phyloP scores from a whole-genome alignment of 805 yeast genomes.

The Jamesozyma spencerorum region DNA sequence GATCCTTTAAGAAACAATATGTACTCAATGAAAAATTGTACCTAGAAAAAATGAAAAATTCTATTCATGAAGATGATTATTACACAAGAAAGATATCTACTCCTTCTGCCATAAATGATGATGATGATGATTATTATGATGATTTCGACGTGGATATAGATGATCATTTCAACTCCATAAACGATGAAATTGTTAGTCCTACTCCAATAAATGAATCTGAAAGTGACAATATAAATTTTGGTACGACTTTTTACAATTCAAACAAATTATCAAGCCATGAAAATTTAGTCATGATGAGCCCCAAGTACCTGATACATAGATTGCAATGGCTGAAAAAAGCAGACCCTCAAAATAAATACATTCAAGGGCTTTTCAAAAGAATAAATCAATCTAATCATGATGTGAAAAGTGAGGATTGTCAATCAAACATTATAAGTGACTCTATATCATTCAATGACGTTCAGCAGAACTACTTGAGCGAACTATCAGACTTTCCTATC shows the following conservation, averaged over 20 bases:
- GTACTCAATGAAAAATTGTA: slow-evolving; percentile 57
- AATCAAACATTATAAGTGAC: background rate
- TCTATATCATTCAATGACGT: slow-evolving; percentile 2
- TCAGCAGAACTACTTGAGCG: slow-evolving; percentile 3
- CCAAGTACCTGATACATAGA: slow-evolving; percentile 19
- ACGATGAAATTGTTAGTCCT: background rate
- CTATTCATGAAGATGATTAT: slow-evolving; percentile 61
- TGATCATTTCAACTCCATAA: slow-evolving; percentile 1
- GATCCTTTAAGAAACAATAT: slow-evolving; percentile 24
- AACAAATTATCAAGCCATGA: slow-evolving; percentile 11
- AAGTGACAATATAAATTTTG: slow-evolving; percentile 21
- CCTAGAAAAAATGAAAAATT: slow-evolving; percentile 51
- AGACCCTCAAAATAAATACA: slow-evolving; percentile 31
- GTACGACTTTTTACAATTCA: slow-evolving; percentile 16
- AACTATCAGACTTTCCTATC: slow-evolving; percentile 26
- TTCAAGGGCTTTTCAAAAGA: slow-evolving; percentile 10
- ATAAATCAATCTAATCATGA: background rate
- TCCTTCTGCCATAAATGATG: slow-evolving; percentile 21
- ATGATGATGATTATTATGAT: slow-evolving; percentile 30
- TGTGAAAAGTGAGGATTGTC: background rate
- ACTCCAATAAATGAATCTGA: background rate
- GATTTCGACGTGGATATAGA: slow-evolving; percentile 17
- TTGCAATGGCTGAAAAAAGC: slow-evolving; percentile 33
- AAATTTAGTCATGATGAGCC: slow-evolving; percentile 21
- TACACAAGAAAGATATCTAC: slow-evolving; percentile 56